phyloP scores from a whole-genome alignment of 257 asterid species.

The Solanum lycopersicoides region DNA sequence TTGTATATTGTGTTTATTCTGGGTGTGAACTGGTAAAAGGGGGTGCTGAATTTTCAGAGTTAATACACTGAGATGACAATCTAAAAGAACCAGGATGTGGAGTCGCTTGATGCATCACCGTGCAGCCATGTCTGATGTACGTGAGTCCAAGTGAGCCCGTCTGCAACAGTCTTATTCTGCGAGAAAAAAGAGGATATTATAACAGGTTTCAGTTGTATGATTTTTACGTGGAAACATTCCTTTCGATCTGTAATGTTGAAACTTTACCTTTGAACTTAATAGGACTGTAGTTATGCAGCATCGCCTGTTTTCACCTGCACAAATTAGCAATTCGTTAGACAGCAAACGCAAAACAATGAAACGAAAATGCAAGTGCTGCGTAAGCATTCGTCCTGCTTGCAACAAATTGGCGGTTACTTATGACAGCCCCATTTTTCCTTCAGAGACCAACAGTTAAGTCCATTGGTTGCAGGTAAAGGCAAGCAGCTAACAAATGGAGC shows the following conservation, averaged over 20 bases:
- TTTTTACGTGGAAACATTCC: neutral
- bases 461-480: neutral
- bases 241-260: neutral
- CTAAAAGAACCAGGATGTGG: constrained; percentile 46
- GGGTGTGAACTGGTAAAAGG: neutral
- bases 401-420: neutral
- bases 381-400: neutral
- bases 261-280: constrained; percentile 63
- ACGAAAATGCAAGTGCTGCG: neutral
- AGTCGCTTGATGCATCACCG: constrained; percentile 35
- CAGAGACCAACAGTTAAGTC: neutral
- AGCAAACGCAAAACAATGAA: neutral
- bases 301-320: constrained; percentile 51
- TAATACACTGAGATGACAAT: neutral
- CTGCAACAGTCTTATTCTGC: constrained; percentile 55
- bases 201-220: neutral
- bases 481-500: neutral
- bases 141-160: constrained; percentile 71
- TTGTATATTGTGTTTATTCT: neutral
- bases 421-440: neutral
- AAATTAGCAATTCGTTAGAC: neutral
- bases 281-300: constrained; percentile 52
- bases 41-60: neutral
- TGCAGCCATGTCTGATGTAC: constrained; percentile 82
- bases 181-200: constrained; percentile 1